A percentile compares a stretch with the other conserved stretches of the same genome.
These are phyloP conservation scores for Yamadazyma buinensis DNA, from an alignment of 1,139 yeast genomes.

Conservation along the genomic window DNA sequence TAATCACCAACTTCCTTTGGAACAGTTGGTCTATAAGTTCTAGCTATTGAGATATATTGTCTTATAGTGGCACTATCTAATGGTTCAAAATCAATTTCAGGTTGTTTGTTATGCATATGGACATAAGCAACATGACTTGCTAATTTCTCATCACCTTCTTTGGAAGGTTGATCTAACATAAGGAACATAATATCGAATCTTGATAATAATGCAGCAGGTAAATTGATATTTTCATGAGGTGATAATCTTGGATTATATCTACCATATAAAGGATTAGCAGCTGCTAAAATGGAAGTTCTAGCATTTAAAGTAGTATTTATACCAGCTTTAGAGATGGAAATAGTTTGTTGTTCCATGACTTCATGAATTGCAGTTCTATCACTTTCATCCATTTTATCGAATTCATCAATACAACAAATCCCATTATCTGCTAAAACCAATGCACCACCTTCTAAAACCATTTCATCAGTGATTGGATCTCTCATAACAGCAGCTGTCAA, in stretches of 20 bases:
- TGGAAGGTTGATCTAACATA: conserved; percentile 78
- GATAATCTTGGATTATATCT: conserved; percentile 87
- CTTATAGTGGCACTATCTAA: conserved; percentile 77
- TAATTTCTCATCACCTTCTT: conserved; percentile 77
- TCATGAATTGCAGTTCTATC: conserved; percentile 98
- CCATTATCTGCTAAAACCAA: conserved; percentile 96
- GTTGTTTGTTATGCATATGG: conserved; percentile 89
- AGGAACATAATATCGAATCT: conserved; percentile 90
- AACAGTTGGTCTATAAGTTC: conserved; percentile 80
- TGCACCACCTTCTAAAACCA: conserved; percentile 99
- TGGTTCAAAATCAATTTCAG: conserved; percentile 71
- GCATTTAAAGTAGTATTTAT: conserved; percentile 96
- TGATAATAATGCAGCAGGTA: conserved; percentile 94
- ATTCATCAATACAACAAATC: conserved; percentile 97
- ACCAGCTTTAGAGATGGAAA: conserved; percentile 96
- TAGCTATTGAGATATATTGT: conserved; percentile 84
- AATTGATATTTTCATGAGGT: conserved; percentile 91
- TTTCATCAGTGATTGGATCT: conserved; percentile 97
- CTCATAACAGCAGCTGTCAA: conserved; percentile 98
- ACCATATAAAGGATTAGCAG: conserved; percentile 96
- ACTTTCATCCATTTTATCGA: conserved; percentile 96
- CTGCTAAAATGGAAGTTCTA: conserved; percentile 91
- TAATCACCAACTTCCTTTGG: conserved; percentile 86
- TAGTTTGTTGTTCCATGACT: conserved; percentile 99
- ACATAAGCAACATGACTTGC: conserved; percentile 95